A percentile compares a stretch with the other conserved stretches of the same genome.
Evolutionary conservation across 305 asterid species (phyloP).

Genomic region (Rubia tinctorum): DNA sequence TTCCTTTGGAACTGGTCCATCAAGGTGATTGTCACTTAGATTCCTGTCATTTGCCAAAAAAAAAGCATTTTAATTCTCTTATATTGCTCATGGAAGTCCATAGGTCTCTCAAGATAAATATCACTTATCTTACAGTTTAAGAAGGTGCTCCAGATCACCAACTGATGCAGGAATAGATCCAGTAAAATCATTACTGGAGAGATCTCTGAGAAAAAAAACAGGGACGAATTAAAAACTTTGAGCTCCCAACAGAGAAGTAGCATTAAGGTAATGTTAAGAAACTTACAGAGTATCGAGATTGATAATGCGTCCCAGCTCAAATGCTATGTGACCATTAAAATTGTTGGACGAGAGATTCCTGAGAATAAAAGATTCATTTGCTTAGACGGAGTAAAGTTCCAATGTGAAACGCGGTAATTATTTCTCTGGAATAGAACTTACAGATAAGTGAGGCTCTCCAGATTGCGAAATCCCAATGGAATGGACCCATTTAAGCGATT

Average conservation of each 20-base stretch:
- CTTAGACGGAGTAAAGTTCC: slow-evolving; percentile 7
- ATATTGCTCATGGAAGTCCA: not conserved
- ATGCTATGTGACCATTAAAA: slow-evolving; percentile 67
- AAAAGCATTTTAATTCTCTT: slow-evolving; percentile 2
- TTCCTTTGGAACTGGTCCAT: slow-evolving; percentile 71
- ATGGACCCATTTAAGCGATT: slow-evolving; percentile 79
- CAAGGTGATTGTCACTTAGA: slow-evolving; percentile 67
- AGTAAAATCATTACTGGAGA: slow-evolving; percentile 72
- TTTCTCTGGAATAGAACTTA: slow-evolving; percentile 28
- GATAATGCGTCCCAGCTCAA: slow-evolving; percentile 81
- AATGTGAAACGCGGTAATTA: not conserved
- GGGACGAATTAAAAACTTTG: slow-evolving; percentile 14
- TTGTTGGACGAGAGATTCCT: slow-evolving; percentile 90
- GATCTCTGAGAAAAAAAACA: slow-evolving; percentile 58
- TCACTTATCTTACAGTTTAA: slow-evolving; percentile 60
- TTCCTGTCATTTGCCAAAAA: slow-evolving; percentile 49
- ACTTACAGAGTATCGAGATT: slow-evolving; percentile 94
- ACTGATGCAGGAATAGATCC: slow-evolving; percentile 83
- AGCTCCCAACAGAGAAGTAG: not conserved
- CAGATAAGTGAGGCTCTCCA: slow-evolving; percentile 95
- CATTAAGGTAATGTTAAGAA: not conserved
- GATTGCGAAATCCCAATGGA: slow-evolving; percentile 77
- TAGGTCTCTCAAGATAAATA: not conserved
- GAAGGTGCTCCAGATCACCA: slow-evolving; percentile 97
- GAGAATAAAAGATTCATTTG: slow-evolving; percentile 14